These are phyloP conservation scores for Annulohypoxylon truncatum DNA, from an alignment of 2,329 filamentous ascomycete genomes.

Conservation along the genomic window DNA sequence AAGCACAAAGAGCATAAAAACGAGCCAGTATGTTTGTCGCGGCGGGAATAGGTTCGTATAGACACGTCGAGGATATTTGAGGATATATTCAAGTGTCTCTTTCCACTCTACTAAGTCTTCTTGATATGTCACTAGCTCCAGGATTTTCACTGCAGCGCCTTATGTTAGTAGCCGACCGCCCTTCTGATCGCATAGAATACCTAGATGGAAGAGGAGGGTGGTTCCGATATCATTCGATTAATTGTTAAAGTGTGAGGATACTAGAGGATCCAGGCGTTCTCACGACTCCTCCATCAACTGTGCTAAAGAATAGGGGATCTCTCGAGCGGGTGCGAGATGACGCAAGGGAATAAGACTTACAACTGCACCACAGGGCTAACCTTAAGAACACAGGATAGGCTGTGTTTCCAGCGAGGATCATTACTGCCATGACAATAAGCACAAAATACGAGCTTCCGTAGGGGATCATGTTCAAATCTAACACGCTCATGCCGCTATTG, in stretches of 20 bases:
- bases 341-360: slow-evolving; percentile 21
- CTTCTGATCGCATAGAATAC: neutral
- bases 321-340: neutral
- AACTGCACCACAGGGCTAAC: slow-evolving; percentile 66
- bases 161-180: neutral
- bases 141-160: slow-evolving; percentile 49
- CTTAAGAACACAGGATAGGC: slow-evolving; percentile 73
- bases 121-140: slow-evolving; percentile 54
- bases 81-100: slow-evolving; percentile 64
- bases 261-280: too few relatives aligned
- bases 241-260: neutral
- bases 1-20: slow-evolving; percentile 69
- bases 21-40: slow-evolving; percentile 73
- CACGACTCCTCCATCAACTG: too few relatives aligned
- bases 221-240: neutral
- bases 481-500: slow-evolving; percentile 75
- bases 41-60: slow-evolving; percentile 74
- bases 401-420: slow-evolving; percentile 74
- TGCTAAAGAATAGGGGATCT: neutral
- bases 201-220: neutral
- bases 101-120: slow-evolving; percentile 56
- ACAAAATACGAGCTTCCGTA: slow-evolving; percentile 66
- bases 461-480: slow-evolving; percentile 74
- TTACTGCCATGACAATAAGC: slow-evolving; percentile 63
- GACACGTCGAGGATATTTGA: slow-evolving; percentile 67